These are phyloP conservation scores for Pseudopithomyces chartarum DNA, from an alignment of 2,329 filamentous ascomycete species.

Conservation along the genomic window DNA sequence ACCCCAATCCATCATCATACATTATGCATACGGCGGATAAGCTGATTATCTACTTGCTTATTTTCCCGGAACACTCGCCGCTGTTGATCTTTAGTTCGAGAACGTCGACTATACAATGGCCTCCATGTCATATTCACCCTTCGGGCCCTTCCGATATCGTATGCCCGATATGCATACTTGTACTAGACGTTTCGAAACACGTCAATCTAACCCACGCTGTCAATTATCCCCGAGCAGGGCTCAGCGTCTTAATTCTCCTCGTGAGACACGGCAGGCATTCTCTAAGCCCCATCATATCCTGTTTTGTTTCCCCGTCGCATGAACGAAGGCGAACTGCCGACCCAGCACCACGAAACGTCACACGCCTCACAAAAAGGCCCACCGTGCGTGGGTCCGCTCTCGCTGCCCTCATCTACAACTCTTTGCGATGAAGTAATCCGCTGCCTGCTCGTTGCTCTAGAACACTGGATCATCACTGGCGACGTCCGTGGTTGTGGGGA, in stretches of 20 bases:
- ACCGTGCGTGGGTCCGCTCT: background rate
- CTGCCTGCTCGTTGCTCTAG: background rate
- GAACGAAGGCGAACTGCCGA: background rate
- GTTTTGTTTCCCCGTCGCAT: background rate
- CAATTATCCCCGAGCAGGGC: background rate
- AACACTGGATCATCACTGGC: background rate
- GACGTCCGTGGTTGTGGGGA: background rate
- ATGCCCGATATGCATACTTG: background rate
- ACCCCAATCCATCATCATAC: background rate
- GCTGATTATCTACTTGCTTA: too few relatives aligned
- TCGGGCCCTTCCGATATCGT: background rate
- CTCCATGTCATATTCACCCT: background rate
- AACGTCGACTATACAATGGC: background rate
- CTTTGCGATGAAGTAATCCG: background rate
- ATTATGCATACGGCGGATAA: background rate
- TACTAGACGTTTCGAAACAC: constrained; percentile 8
- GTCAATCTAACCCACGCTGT: background rate
- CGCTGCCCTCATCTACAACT: background rate
- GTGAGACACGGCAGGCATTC: background rate
- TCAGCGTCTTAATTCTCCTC: background rate
- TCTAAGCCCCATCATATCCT: background rate
- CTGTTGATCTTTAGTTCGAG: background rate
- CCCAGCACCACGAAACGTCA: background rate
- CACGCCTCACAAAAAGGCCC: background rate
- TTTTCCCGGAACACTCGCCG: background rate